Evolutionary conservation across 306 rosid species (phyloP).

Genomic region (Medicago lupulina): DNA sequence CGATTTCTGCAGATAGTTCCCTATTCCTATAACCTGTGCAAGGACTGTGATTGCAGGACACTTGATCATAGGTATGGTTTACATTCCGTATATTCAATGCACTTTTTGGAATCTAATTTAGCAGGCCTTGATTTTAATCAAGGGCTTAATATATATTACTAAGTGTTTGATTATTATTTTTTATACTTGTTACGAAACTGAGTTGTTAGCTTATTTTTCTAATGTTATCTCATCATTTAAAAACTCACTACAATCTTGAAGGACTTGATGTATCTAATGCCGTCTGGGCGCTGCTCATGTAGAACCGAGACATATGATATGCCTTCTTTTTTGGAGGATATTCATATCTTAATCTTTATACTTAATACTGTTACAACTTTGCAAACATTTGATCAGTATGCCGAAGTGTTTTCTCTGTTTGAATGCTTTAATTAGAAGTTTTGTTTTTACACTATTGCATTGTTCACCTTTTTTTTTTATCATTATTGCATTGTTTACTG

Average conservation of each 20-base stretch:
- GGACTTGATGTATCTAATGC: constrained; percentile 13
- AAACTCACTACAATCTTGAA: not conserved
- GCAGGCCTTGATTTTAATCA: not conserved
- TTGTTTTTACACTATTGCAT: constrained; percentile 14
- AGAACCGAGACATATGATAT: not conserved
- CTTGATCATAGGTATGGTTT: constrained; percentile 80
- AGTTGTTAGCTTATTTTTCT: constrained; percentile 19
- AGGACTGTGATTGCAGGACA: constrained; percentile 87
- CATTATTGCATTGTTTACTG: constrained; percentile 29
- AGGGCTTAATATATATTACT: constrained; percentile 8
- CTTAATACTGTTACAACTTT: constrained; percentile 5
- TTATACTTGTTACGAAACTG: constrained; percentile 1
- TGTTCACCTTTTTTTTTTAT: constrained; percentile 4
- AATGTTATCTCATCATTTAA: constrained; percentile 6
- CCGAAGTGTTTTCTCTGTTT: not conserved
- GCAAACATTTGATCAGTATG: constrained; percentile 18
- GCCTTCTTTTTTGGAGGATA: constrained; percentile 20
- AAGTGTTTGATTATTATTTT: not conserved
- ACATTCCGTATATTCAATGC: constrained; percentile 11
- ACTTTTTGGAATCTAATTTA: constrained; percentile 16
- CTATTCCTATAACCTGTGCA: constrained; percentile 81
- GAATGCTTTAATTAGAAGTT: not conserved
- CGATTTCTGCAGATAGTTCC: constrained; percentile 85
- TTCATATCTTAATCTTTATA: constrained; percentile 2
- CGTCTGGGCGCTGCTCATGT: not conserved